phyloP scores from a whole-genome alignment of 2,329 filamentous ascomycete genomes.

The Colletotrichum sp. region DNA sequence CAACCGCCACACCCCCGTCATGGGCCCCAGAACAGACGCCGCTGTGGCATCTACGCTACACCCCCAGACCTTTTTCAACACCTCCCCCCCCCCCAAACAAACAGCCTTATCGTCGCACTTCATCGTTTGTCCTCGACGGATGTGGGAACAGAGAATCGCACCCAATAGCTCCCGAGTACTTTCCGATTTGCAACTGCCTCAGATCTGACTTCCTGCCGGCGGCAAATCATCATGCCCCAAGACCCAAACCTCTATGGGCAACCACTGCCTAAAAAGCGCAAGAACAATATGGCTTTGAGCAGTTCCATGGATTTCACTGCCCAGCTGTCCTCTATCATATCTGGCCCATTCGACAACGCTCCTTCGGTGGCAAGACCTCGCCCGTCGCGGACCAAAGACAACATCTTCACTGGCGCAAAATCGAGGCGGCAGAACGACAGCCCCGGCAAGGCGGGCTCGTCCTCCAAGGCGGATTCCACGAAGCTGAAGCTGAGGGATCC shows the following conservation, averaged over 20 bases:
- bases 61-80: too few species aligned
- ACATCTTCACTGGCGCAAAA: constrained; percentile 64
- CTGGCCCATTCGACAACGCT: constrained; percentile 43
- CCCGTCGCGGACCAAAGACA: constrained; percentile 63
- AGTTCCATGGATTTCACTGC: constrained; percentile 86
- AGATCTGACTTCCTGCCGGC: not conserved
- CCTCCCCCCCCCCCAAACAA: too few species aligned
- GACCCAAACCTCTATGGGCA: constrained; percentile 80
- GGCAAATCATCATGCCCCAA: constrained; percentile 53
- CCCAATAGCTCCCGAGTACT: not conserved
- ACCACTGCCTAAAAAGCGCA: constrained; percentile 70
- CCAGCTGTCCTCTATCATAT: constrained; percentile 81
- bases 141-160: not conserved
- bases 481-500: constrained; percentile 58
- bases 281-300: constrained; percentile 73
- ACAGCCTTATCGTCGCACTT: not conserved
- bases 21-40: too few species aligned
- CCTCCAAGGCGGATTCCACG: constrained; percentile 36
- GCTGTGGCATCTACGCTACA: too few species aligned
- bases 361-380: constrained; percentile 53
- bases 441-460: constrained; percentile 51
- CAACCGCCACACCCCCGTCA: too few species aligned
- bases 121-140: not conserved
- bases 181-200: not conserved
- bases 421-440: constrained; percentile 43